phyloP scores from a whole-genome alignment of 1,284 basidiomycete genomes.

The Leccinum solheimii region DNA sequence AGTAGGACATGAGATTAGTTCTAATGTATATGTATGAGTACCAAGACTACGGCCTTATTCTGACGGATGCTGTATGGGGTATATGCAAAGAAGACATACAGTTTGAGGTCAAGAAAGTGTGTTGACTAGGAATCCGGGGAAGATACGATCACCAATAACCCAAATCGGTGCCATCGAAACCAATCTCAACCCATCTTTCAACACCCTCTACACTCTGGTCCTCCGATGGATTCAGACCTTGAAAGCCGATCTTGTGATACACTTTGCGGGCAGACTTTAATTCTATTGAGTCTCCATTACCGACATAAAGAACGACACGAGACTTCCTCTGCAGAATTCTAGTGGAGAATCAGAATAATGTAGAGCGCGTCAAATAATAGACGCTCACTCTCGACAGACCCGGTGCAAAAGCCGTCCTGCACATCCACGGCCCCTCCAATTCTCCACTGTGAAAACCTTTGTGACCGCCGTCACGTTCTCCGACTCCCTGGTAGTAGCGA shows the following conservation, averaged over 20 bases:
- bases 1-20: background rate
- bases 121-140: background rate
- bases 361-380: background rate
- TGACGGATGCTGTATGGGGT: background rate
- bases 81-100: background rate
- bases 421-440: constrained; percentile 43
- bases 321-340: constrained; percentile 37
- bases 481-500: constrained; percentile 49
- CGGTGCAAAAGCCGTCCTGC: constrained; percentile 45
- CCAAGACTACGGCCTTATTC: background rate
- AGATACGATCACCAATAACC: constrained; percentile 47
- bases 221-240: constrained; percentile 37
- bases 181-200: constrained; percentile 53
- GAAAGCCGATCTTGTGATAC: constrained; percentile 52
- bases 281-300: constrained; percentile 29
- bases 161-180: constrained; percentile 45
- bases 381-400: constrained; percentile 42
- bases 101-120: background rate
- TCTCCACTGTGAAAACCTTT: constrained; percentile 48
- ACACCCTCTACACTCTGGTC: constrained; percentile 29
- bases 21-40: constrained; percentile 3
- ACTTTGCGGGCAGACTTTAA: constrained; percentile 44
- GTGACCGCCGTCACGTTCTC: constrained; percentile 45
- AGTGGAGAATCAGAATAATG: constrained; percentile 6
- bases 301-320: constrained; percentile 52